Evolutionary conservation across 371 early-diverging fungal genomes (phyloP).

Genomic region (Mortierella sp.): DNA sequence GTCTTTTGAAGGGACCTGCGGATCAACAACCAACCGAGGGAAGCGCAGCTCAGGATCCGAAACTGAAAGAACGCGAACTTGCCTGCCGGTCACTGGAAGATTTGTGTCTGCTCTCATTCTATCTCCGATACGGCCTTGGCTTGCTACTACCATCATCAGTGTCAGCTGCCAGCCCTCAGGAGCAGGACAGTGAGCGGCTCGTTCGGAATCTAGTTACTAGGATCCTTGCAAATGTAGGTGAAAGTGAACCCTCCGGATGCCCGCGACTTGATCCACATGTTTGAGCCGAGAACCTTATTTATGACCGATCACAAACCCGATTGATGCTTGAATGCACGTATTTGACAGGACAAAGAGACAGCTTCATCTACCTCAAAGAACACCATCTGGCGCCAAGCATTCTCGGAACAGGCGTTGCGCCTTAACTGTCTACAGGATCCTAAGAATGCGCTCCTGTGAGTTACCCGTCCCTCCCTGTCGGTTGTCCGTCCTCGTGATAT

Average conservation of each 20-base stretch:
- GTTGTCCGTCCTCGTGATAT: not conserved
- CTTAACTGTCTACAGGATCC: slow-evolving; percentile 44
- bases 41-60: not conserved
- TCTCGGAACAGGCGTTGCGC: slow-evolving; percentile 39
- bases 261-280: slow-evolving; percentile 4
- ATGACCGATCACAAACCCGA: not conserved
- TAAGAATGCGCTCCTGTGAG: slow-evolving; percentile 20
- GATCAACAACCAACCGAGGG: not conserved
- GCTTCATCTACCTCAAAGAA: slow-evolving; percentile 12
- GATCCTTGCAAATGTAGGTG: slow-evolving; percentile 38
- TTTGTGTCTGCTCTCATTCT: slow-evolving; percentile 41
- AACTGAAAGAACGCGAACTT: slow-evolving; percentile 18
- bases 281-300: slow-evolving; percentile 34
- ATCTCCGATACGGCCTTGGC: slow-evolving; percentile 35
- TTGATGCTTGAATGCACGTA: not conserved
- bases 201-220: slow-evolving; percentile 33
- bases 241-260: not conserved
- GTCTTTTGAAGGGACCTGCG: slow-evolving; percentile 22
- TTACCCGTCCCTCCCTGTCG: too few species aligned
- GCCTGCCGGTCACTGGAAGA: slow-evolving; percentile 33
- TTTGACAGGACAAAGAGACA: slow-evolving; percentile 7
- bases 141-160: not conserved
- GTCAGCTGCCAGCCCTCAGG: slow-evolving; percentile 6
- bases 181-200: slow-evolving; percentile 20
- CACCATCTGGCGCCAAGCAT: slow-evolving; percentile 39